Percentiles rank a stretch among this genome's conserved stretches.
Evolutionary conservation across 805 yeast genomes (phyloP).

Genomic region (Saccharomycopsis microspora): DNA sequence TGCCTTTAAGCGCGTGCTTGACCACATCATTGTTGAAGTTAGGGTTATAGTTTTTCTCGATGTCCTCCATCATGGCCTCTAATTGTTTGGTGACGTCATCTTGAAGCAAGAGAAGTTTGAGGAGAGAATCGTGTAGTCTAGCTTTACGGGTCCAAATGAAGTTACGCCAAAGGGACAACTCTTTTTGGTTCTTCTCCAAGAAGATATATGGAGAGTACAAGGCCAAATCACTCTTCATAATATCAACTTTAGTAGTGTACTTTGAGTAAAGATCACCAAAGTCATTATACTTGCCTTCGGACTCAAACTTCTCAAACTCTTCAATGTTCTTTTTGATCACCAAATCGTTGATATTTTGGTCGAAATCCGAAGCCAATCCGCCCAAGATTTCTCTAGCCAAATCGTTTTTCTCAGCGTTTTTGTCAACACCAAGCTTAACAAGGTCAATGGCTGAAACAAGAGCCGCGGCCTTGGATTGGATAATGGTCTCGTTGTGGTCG

Average conservation of each 20-base stretch:
- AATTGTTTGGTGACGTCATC: slow-evolving; percentile 23
- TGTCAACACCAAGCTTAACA: slow-evolving; percentile 12
- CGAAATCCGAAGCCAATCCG: slow-evolving; percentile 46
- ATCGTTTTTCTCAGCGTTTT: slow-evolving; percentile 7
- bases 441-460: slow-evolving; percentile 3
- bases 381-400: slow-evolving; percentile 28
- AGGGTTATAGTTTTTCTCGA: slow-evolving; percentile 52
- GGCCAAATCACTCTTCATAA: slow-evolving; percentile 2
- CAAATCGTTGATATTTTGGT: slow-evolving; percentile 76
- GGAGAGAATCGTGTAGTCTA: slow-evolving; percentile 12
- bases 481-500: slow-evolving; percentile 1
- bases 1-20: slow-evolving; percentile 43
- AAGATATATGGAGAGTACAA: slow-evolving; percentile 9
- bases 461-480: slow-evolving; percentile 1
- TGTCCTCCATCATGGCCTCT: slow-evolving; percentile 32
- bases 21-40: slow-evolving; percentile 71
- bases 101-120: slow-evolving; percentile 9
- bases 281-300: slow-evolving; percentile 15
- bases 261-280: slow-evolving; percentile 15
- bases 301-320: slow-evolving; percentile 30
- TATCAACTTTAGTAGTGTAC: slow-evolving; percentile 17
- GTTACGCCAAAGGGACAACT: slow-evolving; percentile 14
- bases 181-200: slow-evolving; percentile 9
- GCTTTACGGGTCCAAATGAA: slow-evolving; percentile 13
- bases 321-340: slow-evolving; percentile 71